A percentile compares a stretch with the other conserved stretches of the same genome.
Conservation (phyloP, 2,329 filamentous ascomycete genomes). For the Xylariaceae sp. region DNA sequence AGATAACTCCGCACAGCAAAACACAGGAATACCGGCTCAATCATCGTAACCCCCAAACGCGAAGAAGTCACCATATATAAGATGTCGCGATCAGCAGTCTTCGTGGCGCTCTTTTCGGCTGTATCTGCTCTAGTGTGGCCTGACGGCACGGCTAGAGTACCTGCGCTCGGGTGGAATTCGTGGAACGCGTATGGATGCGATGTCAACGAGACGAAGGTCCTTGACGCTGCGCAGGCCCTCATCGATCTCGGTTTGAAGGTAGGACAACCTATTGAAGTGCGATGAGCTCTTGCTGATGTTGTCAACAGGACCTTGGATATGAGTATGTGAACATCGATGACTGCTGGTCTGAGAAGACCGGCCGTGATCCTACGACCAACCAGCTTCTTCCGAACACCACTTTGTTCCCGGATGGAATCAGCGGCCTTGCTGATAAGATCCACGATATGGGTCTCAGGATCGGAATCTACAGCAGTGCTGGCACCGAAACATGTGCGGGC, state of each 20-base stretch:
- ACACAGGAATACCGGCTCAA: too few relatives aligned
- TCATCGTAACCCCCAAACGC: too few relatives aligned
- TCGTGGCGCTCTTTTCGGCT: neutral
- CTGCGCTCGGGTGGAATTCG: constrained; percentile 46
- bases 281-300: neutral
- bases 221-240: constrained; percentile 38
- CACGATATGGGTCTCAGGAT: constrained; percentile 57
- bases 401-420: constrained; percentile 58
- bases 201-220: constrained; percentile 47
- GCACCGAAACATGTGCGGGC: constrained; percentile 49
- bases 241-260: constrained; percentile 42
- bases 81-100: too few relatives aligned
- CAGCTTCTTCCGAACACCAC: constrained; percentile 43
- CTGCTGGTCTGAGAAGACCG: constrained; percentile 50
- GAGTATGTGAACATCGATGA: constrained; percentile 60
- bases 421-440: constrained; percentile 47
- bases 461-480: constrained; percentile 59
- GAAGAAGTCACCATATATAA: too few relatives aligned
- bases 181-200: constrained; percentile 52
- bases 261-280: neutral
- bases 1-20: too few relatives aligned
- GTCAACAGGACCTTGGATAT: constrained; percentile 51
- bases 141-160: constrained; percentile 26
- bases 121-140: constrained; percentile 14
- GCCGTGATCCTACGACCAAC: constrained; percentile 38